Base-by-base conservation (phyloP, 495 filamentous ascomycete species). In the Aspergillus sclerotiicarbonarius region DNA sequence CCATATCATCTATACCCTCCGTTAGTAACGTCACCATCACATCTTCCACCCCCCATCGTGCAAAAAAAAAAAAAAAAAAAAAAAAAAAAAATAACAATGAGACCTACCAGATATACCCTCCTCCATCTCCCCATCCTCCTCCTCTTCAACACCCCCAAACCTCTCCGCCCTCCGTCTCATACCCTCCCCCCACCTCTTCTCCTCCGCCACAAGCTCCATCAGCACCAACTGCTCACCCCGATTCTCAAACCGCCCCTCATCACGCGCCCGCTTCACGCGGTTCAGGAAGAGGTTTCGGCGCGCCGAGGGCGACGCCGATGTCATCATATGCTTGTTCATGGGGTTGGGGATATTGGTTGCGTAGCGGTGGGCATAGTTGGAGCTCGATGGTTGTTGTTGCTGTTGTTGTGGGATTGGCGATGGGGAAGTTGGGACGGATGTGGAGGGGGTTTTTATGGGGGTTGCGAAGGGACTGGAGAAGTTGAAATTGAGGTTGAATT, bases 151-250 rank as follows among this genome's bases (percentile, higher is more conserved):
- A 53, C 54, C 61, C 45, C 9, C 54, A 62, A n/a, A 66, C 20
- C 48, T 53, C 55, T 72, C 75, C 31, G 68, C 69, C 50, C 70
- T 56, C 25, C 66, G 56, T 47, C 61, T 64, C 75, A 80, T 78
- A n/a, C 49, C 51, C 58, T 80, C 80, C 48, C 80, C 80, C 64
- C 80, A 72, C 54, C 76, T 71, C 60, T 71, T 71, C 63, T 80
- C 74, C 62, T 83, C 81, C 33, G 77, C 76, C 32, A 74, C 54
- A 60, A 71, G 60, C 61, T 78, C 77, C 65, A 75, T 66, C 35
- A 66, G 68, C 66, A 74, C 68, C 53, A 95, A 85, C 80, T 95
- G 88, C 56, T 96, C 90, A 46, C 90, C 88, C 2, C 90, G 73
- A 76, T 39, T 84, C 82, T 74, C 90, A 77, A 70, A 83, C 56